Evolutionary conservation across 164 flowering plant species (phyloP), one percentile per base, ranked within the genome.

Genomic region (Chloranthus sessilifolius): DNA sequence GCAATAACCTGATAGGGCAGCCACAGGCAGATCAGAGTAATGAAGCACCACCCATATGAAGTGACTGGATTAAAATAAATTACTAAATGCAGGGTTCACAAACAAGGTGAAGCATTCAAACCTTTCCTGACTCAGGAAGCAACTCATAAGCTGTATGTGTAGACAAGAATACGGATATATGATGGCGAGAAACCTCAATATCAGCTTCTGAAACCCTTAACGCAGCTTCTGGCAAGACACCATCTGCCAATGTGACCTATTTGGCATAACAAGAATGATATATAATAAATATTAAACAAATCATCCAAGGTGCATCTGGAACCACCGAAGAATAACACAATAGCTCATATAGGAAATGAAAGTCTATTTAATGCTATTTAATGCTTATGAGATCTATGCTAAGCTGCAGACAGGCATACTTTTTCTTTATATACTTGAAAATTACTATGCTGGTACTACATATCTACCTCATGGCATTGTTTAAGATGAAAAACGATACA

Each of bases 111-210:
- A 55, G 65, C 63, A 70, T 62, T 54, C 87, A 68, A 65, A 87
- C 98, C 98, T 90, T 90, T 70, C 98, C 95, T 49, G 74, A 69
- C 67, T 69, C 74, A 5, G 98, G 98, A 48, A 91, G 88, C 73
- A 91, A 74, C 64, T 88, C 98, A 62, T 88, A 85, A 33, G 76
- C 90, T 2, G 78, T 78, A 57, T 88, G 85, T 34, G 72, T 48
- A 20, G 95, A 75, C 63, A 91, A 68, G 50, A 81, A 88, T 16
- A 54, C 56, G 62, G 95, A 75, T 20, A 91, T 65, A 19, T 79
- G 79, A 7, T 72, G 82, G 14, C 88, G 92, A 50, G 98, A 83
- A 11, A 74, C 55, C 53, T 73, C 75, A 30, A 91, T n/a, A 58
- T 85, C 95, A 56, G 74, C 74, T 44, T 85, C 83, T 33, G 86